Percentiles rank a stretch among this genome's conserved stretches.
These are phyloP conservation scores for Sphagnum contortum DNA, from an alignment of 225 moss, liverwort and hornwort species.

Conservation along the genomic window DNA sequence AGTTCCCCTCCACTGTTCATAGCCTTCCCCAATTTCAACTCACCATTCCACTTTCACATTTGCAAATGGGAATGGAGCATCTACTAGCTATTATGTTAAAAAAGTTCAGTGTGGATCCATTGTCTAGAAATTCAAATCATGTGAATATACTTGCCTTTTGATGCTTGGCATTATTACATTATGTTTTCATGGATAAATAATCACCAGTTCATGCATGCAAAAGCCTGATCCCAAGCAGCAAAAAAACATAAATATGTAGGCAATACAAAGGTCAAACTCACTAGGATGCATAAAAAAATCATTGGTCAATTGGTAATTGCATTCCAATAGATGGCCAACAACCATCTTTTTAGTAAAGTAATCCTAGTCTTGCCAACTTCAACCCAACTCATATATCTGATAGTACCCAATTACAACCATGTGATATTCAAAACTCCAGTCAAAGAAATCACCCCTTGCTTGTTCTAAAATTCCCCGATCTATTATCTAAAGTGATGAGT, in stretches of 20 bases:
- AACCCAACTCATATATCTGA: slow-evolving; percentile 80
- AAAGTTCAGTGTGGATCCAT: slow-evolving; percentile 48
- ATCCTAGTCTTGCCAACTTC: slow-evolving; percentile 72
- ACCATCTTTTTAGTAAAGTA: slow-evolving; percentile 66
- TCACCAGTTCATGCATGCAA: no score
- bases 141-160: no score
- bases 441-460: neutral
- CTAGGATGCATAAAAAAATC: slow-evolving; percentile 90
- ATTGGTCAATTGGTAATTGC: slow-evolving; percentile 74
- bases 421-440: no score
- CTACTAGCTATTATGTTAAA: slow-evolving; percentile 31
- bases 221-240: no score
- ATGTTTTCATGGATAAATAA: no score
- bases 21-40: slow-evolving; percentile 49
- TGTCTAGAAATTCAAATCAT: slow-evolving; percentile 2
- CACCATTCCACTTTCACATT: slow-evolving; percentile 63
- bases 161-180: no score
- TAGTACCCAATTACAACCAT: neutral
- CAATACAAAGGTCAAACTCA: slow-evolving; percentile 4
- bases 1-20: slow-evolving; percentile 69
- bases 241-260: no score
- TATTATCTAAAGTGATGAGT: neutral
- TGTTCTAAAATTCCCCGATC: neutral
- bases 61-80: slow-evolving; percentile 58
- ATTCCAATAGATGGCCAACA: slow-evolving; percentile 80